phyloP scores from a whole-genome alignment of 495 filamentous ascomycete genomes.

The Pyronema omphalodes region DNA sequence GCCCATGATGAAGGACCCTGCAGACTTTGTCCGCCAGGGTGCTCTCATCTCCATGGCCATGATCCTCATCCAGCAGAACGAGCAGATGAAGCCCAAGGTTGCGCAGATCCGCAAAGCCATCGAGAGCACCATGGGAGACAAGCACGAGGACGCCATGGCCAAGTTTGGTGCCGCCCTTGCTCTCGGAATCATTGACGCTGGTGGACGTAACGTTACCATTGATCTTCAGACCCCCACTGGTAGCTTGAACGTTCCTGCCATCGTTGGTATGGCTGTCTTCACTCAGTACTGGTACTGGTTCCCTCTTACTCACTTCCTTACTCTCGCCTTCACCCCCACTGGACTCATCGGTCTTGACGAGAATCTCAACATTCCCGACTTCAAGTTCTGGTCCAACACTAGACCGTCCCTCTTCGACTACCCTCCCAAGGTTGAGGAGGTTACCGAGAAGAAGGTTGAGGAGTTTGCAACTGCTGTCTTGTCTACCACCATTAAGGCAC shows the following conservation, averaged over 20 bases:
- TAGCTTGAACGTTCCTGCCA: constrained; percentile 92
- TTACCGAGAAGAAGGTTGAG: constrained; percentile 78
- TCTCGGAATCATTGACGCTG: constrained; percentile 93
- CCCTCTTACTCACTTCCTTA: constrained; percentile 93
- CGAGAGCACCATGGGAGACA: constrained; percentile 78
- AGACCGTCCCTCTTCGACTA: constrained; percentile 94
- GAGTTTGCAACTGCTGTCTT: constrained; percentile 92
- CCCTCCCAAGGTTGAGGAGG: constrained; percentile 86
- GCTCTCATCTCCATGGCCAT: constrained; percentile 88
- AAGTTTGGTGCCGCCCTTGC: constrained; percentile 92
- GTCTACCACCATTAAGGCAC: constrained; percentile 91
- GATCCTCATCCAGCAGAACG: constrained; percentile 97
- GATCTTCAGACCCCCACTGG: constrained; percentile 93
- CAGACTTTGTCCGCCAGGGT: constrained; percentile 94
- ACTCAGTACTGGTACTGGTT: constrained; percentile 99
- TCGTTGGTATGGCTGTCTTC: constrained; percentile 95
- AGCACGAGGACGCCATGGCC: constrained; percentile 98
- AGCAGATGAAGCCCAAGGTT: constrained; percentile 84
- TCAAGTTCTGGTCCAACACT: constrained; percentile 91
- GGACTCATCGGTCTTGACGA: constrained; percentile 87
- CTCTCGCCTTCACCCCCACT: constrained; percentile 80
- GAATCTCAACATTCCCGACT: constrained; percentile 72
- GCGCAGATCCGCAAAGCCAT: constrained; percentile 64
- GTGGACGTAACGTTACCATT: constrained; percentile 95
- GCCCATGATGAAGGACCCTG: constrained; percentile 98